Conservation (phyloP, 768 basidiomycete species). For the Rhizopogon sp. region DNA sequence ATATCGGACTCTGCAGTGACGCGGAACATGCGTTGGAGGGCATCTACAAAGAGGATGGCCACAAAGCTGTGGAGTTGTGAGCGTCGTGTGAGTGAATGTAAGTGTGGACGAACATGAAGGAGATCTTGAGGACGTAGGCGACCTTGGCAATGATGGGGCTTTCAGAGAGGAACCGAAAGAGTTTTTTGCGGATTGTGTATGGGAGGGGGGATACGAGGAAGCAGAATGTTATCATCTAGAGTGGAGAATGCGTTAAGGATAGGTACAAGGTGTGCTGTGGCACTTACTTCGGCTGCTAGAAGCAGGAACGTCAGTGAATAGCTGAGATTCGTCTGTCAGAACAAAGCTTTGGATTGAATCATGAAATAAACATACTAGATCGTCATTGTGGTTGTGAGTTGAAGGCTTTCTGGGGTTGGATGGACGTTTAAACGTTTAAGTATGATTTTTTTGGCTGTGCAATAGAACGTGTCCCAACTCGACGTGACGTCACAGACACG, state of each 20-base stretch:
- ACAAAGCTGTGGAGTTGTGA: conserved; percentile 54
- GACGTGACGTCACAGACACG: conserved; percentile 22
- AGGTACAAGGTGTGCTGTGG: background rate
- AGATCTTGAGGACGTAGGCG: conserved; percentile 89
- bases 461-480: background rate
- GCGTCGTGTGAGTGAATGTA: background rate
- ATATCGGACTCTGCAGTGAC: conserved; percentile 67
- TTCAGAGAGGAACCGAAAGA: conserved; percentile 71
- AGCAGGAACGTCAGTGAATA: conserved; percentile 80
- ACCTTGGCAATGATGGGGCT: conserved; percentile 74
- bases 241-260: background rate
- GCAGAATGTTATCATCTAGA: conserved; percentile 78
- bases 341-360: too few species aligned
- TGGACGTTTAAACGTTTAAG: background rate
- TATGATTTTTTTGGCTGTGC: background rate
- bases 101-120: conserved; percentile 67
- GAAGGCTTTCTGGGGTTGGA: background rate
- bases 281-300: conserved; percentile 62
- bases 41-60: conserved; percentile 83
- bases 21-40: conserved; percentile 89
- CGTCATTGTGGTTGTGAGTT: conserved; percentile 33
- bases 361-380: conserved; percentile 34
- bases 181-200: conserved; percentile 57
- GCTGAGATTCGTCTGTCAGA: conserved; percentile 31
- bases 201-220: conserved; percentile 84